Percentiles rank a stretch among this genome's conserved stretches.
Evolutionary conservation across 2,329 filamentous ascomycete species (phyloP).

Genomic region (Fusarium sororula): DNA sequence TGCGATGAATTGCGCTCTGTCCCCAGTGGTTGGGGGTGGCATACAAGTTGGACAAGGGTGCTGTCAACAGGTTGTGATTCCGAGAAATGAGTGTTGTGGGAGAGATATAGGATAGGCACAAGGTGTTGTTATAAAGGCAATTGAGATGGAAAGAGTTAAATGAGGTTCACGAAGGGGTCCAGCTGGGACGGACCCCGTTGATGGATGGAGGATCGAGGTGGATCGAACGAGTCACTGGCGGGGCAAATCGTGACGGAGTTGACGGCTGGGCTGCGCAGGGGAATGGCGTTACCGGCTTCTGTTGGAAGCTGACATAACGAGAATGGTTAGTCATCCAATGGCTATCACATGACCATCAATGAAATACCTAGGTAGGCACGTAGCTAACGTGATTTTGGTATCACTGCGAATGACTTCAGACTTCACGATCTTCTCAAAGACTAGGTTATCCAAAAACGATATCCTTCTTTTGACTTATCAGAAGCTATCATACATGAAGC

Average conservation of each 20-base stretch:
- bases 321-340: constrained; percentile 30
- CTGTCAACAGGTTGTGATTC: neutral
- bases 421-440: neutral
- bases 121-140: neutral
- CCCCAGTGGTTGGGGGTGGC: constrained; percentile 6
- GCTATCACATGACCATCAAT: constrained; percentile 10
- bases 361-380: neutral
- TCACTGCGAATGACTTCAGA: neutral
- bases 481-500: constrained; percentile 37
- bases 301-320: constrained; percentile 4
- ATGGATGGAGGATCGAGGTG: constrained; percentile 44
- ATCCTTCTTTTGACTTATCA: constrained; percentile 22
- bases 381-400: neutral
- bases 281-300: constrained; percentile 24
- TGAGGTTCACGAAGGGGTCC: constrained; percentile 45
- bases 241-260: constrained; percentile 49
- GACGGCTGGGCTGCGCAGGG: constrained; percentile 23
- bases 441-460: constrained; percentile 22
- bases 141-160: constrained; percentile 20
- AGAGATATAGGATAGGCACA: constrained; percentile 3
- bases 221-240: constrained; percentile 49
- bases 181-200: constrained; percentile 49
- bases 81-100: neutral
- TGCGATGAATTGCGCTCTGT: constrained; percentile 5
- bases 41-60: neutral